phyloP scores from a whole-genome alignment of 257 asterid species.

The Rhazya stricta region DNA sequence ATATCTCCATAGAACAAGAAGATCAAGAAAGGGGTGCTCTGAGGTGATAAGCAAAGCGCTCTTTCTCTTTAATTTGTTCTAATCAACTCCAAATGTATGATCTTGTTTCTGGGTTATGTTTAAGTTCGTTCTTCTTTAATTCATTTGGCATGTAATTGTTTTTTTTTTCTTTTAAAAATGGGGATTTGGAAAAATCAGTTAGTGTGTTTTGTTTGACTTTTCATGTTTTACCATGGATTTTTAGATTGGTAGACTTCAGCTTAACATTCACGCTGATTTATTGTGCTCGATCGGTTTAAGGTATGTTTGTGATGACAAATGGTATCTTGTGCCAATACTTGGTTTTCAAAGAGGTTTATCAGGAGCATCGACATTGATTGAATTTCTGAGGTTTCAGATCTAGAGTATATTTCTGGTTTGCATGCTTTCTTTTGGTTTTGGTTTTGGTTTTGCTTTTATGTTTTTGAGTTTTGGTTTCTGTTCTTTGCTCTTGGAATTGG shows the following conservation, averaged over 20 bases:
- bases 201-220: background rate
- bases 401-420: background rate
- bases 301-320: background rate
- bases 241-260: background rate
- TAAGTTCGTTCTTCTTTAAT: background rate
- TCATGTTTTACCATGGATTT: background rate
- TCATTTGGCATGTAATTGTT: background rate
- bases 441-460: background rate
- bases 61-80: background rate
- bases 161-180: background rate
- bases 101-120: background rate
- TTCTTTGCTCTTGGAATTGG: background rate
- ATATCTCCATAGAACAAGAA: background rate
- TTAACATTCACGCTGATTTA: background rate
- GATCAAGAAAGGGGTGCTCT: background rate
- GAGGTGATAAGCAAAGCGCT: background rate
- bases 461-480: background rate
- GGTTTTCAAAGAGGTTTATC: background rate
- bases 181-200: background rate
- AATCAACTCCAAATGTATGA: background rate
- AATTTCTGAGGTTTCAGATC: background rate
- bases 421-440: background rate
- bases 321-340: background rate
- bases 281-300: background rate
- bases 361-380: background rate